Base-by-base conservation (phyloP, 192 early-diverging fungal genomes). In the Coemansia umbellata region DNA sequence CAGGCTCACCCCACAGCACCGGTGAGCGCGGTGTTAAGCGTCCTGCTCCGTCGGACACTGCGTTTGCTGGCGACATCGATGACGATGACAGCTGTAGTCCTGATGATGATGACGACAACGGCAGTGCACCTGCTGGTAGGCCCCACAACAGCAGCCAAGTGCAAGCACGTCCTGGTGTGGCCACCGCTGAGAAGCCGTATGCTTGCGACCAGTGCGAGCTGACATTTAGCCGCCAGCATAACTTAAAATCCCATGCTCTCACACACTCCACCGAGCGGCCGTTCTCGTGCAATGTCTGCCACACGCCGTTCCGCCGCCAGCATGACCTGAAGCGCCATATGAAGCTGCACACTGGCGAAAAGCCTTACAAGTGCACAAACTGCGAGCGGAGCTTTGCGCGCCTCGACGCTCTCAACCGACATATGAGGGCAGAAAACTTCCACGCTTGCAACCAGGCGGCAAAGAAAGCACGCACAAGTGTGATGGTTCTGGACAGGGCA, bases 271-370 rank as follows among this genome's bases (percentile, higher is more conserved):
- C 81, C n/a, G 84, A 87, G 53, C 82, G 87, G 2, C 89, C 89
- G 22, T 88, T 80, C 62, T 63, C 67, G 21, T 85, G 83, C 77
- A 60, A 74, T 26, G 72, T 79, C 39, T 97, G 94, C 70, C 74
- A 84, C 2, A 78, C 83, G 26, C 71, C 81, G 8, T 97, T 97
- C 79, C 86, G 91, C 18, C 80, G 94, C 13, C 87, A 91, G 47
- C 92, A 97, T 63, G 94, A 97, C 71, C 79, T 94, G 35, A 94
- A 91, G 66, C 84, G 94, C 27, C 89, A 91, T 47, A 84, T 86
- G 69, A 84, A 87, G 53, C 64, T 89, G 24, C 90, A 92, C 54
- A 83, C 87, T 3, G 90, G 90, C 30, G 85, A 86, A 47, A 78
- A 83, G 50, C 90, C 90, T 0, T 83, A 85, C 68, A 81, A 79